Evolutionary conservation across 2,329 filamentous ascomycete species (phyloP), one percentile per base, ranked within the genome.

Genomic region (Fusarium virguliforme): DNA sequence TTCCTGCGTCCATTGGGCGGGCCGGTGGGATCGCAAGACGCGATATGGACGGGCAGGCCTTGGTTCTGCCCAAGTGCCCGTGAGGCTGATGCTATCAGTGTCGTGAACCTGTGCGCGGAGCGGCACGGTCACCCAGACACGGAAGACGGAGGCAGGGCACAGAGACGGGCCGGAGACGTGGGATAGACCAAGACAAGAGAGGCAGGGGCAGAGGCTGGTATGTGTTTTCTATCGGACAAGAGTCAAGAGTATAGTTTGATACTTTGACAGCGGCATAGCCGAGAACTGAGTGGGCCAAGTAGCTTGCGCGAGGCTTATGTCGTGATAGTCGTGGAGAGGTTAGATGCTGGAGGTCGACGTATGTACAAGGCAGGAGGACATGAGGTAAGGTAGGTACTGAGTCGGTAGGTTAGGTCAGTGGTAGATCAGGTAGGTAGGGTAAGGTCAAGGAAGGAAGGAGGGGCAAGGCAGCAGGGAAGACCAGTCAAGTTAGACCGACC

Each of bases 1-100:
- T 85, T 69, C 85, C 83, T 71, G 87, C 84, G 78, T 91, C 87
- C 89, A 91, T 91, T 72, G 73, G 68, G 60, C 60, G 56, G 35
- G 37, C 55, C 40, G 56, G 59, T 48, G 51, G 30, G 37, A 34
- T 50, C 60, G 62, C 43, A 48, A 60, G 53, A 60, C 60, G 55
- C 51, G 28, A 61, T 56, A 60, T 37, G 46, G 55, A 53, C 56
- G 48, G 55, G 18, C 13, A 41, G 55, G 18, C 13, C 46, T 40
- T 46, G 40, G 50, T 58, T 35, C 53, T 60, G 70, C 46, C 59
- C 64, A 62, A 64, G 62, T 57, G 65, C 74, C 46, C 59, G 40
- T 50, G 41, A 51, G 54, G 60, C 48, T 12, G 54, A 60, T 53
- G 35, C 61, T 70, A 54, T 67, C 62, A 30, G 61, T 64, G 63